Conservation (phyloP, 345 rosid genomes). For the Cardamine occulta region DNA sequence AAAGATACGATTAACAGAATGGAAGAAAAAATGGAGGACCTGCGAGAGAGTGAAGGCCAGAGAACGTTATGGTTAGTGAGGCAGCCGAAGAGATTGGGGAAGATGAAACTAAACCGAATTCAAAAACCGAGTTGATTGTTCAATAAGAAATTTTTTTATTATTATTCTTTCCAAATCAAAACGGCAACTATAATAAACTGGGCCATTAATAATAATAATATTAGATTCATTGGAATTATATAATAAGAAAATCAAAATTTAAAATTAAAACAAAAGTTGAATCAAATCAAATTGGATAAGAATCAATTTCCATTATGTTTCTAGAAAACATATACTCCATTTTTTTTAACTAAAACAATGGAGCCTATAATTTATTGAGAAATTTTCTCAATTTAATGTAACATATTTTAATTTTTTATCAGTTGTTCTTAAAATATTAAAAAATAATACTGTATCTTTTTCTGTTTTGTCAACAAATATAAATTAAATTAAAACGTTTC, state of each 20-base stretch:
- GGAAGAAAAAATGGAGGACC: background rate
- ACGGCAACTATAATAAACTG: background rate
- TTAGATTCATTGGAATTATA: too few relatives aligned
- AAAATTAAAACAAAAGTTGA: background rate
- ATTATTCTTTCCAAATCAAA: background rate
- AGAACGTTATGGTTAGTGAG: background rate
- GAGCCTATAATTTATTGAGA: background rate
- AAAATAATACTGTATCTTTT: too few relatives aligned
- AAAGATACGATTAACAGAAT: background rate
- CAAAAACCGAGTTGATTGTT: background rate
- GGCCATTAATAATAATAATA: background rate
- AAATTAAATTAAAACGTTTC: too few relatives aligned
- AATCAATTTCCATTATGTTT: background rate
- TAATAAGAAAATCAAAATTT: background rate
- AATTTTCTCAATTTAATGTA: background rate
- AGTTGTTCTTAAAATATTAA: background rate
- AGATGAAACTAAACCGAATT: background rate
- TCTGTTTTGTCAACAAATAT: too few relatives aligned
- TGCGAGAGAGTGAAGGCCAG: background rate
- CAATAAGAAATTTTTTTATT: background rate
- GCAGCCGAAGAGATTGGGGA: background rate
- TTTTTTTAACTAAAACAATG: background rate
- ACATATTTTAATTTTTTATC: too few relatives aligned
- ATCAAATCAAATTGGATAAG: background rate
- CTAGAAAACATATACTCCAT: background rate